Evolutionary conservation across 2,329 filamentous ascomycete species (phyloP).

Genomic region (Fusarium xylarioides): DNA sequence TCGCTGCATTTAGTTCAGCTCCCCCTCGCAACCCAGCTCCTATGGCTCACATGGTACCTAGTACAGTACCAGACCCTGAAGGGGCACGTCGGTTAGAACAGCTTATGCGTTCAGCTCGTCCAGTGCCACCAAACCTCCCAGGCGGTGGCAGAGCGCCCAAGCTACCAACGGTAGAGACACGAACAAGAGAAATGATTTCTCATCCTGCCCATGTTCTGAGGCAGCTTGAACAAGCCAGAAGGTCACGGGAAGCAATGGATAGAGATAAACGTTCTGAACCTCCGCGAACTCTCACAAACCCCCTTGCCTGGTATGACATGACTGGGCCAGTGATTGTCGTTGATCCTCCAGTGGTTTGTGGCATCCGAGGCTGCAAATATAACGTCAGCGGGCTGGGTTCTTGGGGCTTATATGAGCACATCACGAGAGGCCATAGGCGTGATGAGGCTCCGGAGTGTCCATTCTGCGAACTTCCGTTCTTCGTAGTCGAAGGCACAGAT

Average conservation of each 20-base stretch:
- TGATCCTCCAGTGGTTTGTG: constrained; percentile 22
- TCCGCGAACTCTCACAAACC: constrained; percentile 18
- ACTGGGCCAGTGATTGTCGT: neutral
- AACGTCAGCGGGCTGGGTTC: neutral
- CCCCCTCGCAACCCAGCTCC: neutral
- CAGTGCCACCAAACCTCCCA: neutral
- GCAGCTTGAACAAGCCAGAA: neutral
- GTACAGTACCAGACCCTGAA: neutral
- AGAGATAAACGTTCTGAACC: neutral
- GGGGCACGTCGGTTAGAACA: neutral
- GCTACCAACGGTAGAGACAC: neutral
- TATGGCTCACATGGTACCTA: neutral
- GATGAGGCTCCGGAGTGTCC: neutral
- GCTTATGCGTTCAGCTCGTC: neutral
- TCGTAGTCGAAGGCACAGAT: neutral
- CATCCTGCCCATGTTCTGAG: neutral
- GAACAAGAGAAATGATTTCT: neutral
- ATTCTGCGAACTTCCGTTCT: constrained; percentile 29
- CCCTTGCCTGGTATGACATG: constrained; percentile 28
- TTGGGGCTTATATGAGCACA: constrained; percentile 21
- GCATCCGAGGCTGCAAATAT: neutral
- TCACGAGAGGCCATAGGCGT: neutral
- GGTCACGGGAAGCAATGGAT: neutral
- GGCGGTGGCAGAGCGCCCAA: neutral
- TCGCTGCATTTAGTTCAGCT: neutral